Evolutionary conservation across 305 asterid genomes (phyloP).

Genomic region (Fraxinus sp.): DNA sequence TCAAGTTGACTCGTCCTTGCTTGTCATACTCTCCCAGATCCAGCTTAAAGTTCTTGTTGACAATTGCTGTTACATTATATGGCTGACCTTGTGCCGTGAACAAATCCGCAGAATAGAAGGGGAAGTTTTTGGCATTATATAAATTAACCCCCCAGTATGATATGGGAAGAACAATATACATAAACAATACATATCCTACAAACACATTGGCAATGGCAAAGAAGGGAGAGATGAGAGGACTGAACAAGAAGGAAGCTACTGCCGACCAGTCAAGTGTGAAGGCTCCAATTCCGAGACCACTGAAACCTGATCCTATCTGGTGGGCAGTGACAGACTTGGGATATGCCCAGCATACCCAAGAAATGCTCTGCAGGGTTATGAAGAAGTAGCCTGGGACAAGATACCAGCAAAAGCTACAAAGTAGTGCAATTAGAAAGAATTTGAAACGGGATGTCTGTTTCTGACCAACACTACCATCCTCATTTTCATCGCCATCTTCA

Average conservation of each 20-base stretch:
- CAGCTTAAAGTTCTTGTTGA: conserved; percentile 44
- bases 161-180: conserved; percentile 59
- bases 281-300: conserved; percentile 75
- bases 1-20: conserved; percentile 65
- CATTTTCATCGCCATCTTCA: conserved; percentile 13
- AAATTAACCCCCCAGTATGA: conserved; percentile 67
- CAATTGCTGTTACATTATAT: conserved; percentile 53
- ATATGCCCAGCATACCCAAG: conserved; percentile 80
- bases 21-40: conserved; percentile 40
- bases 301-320: conserved; percentile 72
- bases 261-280: conserved; percentile 67
- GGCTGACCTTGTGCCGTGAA: conserved; percentile 53
- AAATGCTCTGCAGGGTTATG: conserved; percentile 63
- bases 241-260: conserved; percentile 67
- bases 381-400: conserved; percentile 69
- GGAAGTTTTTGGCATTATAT: conserved; percentile 41
- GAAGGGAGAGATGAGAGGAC: conserved; percentile 81
- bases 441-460: conserved; percentile 57
- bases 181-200: conserved; percentile 42
- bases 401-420: conserved; percentile 76
- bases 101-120: conserved; percentile 47
- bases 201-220: conserved; percentile 64
- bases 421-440: conserved; percentile 59
- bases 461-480: background rate
- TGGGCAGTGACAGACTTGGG: conserved; percentile 77